Evolutionary conservation across 2,329 filamentous ascomycete species (phyloP).

Genomic region (Curvularia eragrostidis): DNA sequence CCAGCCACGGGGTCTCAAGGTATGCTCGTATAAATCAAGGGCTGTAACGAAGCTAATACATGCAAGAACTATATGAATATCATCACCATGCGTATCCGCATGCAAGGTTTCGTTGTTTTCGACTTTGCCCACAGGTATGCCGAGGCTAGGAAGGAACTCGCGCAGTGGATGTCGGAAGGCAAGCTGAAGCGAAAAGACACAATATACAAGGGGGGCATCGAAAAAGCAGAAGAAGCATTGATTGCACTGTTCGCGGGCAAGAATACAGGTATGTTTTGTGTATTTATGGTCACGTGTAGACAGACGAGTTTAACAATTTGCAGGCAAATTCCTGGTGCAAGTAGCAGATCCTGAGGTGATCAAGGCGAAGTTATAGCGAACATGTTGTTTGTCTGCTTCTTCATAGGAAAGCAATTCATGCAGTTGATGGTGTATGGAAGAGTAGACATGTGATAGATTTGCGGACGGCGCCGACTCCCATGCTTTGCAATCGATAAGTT

Average conservation of each 20-base stretch:
- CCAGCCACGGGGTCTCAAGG: constrained; percentile 60
- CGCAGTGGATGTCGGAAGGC: constrained; percentile 72
- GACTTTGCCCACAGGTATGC: constrained; percentile 68
- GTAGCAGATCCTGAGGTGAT: constrained; percentile 50
- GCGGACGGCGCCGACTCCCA: too few species aligned
- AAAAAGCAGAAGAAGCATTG: constrained; percentile 68
- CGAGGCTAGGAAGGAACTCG: constrained; percentile 66
- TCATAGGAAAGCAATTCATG: not conserved
- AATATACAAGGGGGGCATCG: constrained; percentile 72
- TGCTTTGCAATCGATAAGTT: not conserved
- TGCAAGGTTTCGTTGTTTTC: constrained; percentile 71
- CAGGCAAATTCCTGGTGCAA: constrained; percentile 61
- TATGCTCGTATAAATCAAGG: constrained; percentile 3
- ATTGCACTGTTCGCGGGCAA: constrained; percentile 69
- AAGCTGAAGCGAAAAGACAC: constrained; percentile 74
- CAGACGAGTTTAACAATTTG: constrained; percentile 39
- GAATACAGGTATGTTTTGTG: constrained; percentile 68
- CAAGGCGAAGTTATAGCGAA: constrained; percentile 47
- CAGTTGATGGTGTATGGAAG: not conserved
- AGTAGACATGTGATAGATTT: not conserved
- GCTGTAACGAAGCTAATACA: constrained; percentile 12
- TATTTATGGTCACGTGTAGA: not conserved
- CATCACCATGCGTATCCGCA: constrained; percentile 52
- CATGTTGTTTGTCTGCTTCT: not conserved
- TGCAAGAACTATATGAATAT: constrained; percentile 54